A percentile compares a stretch with the other conserved stretches of the same genome.
Evolutionary conservation across 257 asterid species (phyloP).

Genomic region (Solanum dulcamara): DNA sequence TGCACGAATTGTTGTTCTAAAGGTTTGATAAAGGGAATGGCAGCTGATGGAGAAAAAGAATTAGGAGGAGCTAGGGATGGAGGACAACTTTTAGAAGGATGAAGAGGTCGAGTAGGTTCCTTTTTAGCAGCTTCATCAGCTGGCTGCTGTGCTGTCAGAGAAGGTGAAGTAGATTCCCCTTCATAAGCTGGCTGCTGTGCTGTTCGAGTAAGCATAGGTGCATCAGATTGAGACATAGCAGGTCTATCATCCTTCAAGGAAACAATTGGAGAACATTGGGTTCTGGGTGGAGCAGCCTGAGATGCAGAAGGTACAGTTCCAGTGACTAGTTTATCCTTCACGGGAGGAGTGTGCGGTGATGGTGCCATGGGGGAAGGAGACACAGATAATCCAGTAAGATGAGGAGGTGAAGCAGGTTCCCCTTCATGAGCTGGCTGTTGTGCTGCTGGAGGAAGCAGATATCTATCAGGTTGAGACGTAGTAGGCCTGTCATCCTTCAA

Average conservation of each 20-base stretch:
- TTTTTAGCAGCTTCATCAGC: constrained; percentile 2
- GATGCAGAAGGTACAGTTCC: constrained; percentile 9
- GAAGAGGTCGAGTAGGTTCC: constrained; percentile 9
- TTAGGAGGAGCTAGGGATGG: constrained; percentile 1
- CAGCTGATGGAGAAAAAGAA: constrained; percentile 1
- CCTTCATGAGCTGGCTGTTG: neutral
- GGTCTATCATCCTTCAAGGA: neutral
- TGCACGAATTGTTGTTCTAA: neutral
- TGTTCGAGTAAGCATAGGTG: neutral
- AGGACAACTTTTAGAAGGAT: constrained; percentile 1
- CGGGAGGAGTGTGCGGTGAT: constrained; percentile 22
- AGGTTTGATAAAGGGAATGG: neutral
- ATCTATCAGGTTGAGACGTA: neutral
- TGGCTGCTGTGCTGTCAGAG: neutral
- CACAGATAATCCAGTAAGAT: neutral
- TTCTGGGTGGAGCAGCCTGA: constrained; percentile 2
- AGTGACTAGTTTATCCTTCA: constrained; percentile 24
- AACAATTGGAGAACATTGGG: neutral
- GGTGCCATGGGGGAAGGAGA: neutral
- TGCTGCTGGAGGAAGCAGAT: neutral
- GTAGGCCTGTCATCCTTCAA: neutral
- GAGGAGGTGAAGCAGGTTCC: constrained; percentile 10
- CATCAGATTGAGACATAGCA: neutral
- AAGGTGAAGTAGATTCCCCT: constrained; percentile 3
- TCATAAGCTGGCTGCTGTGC: neutral